Evolutionary conservation across 768 basidiomycete species (phyloP).

Genomic region (Rhizopogon vesiculosus): DNA sequence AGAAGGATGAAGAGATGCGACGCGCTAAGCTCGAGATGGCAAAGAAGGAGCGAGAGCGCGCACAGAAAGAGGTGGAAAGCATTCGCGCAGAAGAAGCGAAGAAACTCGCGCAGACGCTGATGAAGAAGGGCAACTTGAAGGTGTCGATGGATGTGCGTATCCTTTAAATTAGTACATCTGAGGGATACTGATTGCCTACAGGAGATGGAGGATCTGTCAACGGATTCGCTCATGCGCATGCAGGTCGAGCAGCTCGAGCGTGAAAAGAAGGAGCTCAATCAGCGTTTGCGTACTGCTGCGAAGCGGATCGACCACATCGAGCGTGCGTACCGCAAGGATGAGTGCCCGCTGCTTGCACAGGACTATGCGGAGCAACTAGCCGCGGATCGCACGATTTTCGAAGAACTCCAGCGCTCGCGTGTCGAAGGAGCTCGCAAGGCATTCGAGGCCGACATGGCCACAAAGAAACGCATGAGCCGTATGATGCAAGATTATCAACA

Average conservation of each 20-base stretch:
- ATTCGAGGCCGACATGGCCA: slow-evolving; percentile 63
- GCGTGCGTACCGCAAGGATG: slow-evolving; percentile 91
- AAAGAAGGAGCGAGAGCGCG: slow-evolving; percentile 72
- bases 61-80: slow-evolving; percentile 61
- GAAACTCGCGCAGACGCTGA: slow-evolving; percentile 80
- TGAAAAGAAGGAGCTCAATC: slow-evolving; percentile 85
- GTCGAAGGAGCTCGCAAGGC: slow-evolving; percentile 48
- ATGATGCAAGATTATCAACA: slow-evolving; percentile 68
- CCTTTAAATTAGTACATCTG: slow-evolving; percentile 1
- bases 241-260: slow-evolving; percentile 96
- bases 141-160: slow-evolving; percentile 64
- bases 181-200: slow-evolving; percentile 23
- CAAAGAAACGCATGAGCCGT: slow-evolving; percentile 69
- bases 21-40: slow-evolving; percentile 56
- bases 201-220: slow-evolving; percentile 83
- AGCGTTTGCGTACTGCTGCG: slow-evolving; percentile 72
- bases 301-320: slow-evolving; percentile 96
- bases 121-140: slow-evolving; percentile 72
- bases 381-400: slow-evolving; percentile 67
- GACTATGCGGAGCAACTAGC: slow-evolving; percentile 88
- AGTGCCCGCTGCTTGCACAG: slow-evolving; percentile 75
- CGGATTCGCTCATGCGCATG: slow-evolving; percentile 79
- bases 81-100: slow-evolving; percentile 69
- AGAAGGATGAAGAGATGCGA: slow-evolving; percentile 66
- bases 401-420: slow-evolving; percentile 51